Conservation (phyloP, 345 rosid genomes). For the Viola odorata region DNA sequence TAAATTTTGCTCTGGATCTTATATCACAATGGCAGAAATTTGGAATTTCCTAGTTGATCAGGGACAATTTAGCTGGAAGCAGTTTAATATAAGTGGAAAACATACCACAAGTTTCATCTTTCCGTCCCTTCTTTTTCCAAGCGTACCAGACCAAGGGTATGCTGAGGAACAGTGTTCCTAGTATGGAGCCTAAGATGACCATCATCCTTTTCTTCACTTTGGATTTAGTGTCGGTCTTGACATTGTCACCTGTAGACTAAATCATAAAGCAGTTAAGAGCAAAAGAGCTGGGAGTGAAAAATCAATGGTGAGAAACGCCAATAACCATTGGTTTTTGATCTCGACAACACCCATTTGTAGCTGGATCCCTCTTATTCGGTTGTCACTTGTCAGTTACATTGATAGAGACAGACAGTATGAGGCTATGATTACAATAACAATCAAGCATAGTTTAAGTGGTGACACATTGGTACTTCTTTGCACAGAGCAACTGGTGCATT, state of each 20-base stretch:
- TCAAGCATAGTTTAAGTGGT: too few species aligned
- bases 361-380: too few species aligned
- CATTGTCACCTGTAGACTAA: not conserved
- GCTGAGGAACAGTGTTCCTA: not conserved
- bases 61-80: not conserved
- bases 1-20: not conserved
- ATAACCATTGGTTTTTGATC: too few species aligned
- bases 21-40: not conserved
- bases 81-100: not conserved
- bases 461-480: too few species aligned
- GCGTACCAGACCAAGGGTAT: not conserved
- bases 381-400: too few species aligned
- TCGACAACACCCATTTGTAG: too few species aligned
- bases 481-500: not conserved
- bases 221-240: not conserved
- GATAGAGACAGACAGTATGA: too few species aligned
- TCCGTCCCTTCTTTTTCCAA: slow-evolving; percentile 5
- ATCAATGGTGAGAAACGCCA: too few species aligned
- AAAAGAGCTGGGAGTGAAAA: too few species aligned
- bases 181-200: not conserved
- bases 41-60: not conserved
- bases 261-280: too few species aligned
- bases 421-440: too few species aligned
- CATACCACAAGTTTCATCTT: not conserved
- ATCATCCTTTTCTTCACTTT: not conserved